Evolutionary conservation across 2,329 filamentous ascomycete genomes (phyloP), one percentile per base, ranked within the genome.

Genomic region (Escovopsis sp.): DNA sequence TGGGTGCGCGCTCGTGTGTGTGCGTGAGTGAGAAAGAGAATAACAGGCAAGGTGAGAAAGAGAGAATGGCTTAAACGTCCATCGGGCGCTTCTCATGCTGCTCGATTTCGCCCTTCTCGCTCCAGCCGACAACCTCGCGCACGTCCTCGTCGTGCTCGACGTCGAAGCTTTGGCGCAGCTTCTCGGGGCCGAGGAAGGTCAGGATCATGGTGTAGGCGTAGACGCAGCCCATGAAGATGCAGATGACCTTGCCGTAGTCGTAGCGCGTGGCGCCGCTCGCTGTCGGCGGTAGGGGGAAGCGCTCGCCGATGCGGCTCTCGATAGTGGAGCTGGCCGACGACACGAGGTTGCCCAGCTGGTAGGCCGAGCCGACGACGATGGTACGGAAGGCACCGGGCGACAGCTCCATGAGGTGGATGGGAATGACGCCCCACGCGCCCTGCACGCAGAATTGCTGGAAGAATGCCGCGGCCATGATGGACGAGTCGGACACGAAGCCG

Each of bases 221-320:
- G 1, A 93, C 85, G 51, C 81, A 86, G 1, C 72, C 87, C 82
- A 94, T 87, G 62, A 94, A 94, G 55, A 93, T 91, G 55, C 80
- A 85, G 49, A 94, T 89, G 9, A 93, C 85, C 51, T 80, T 80
- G 34, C 85, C 85, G 51, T 93, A 93, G 45, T 85, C 65, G 58
- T 81, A 85, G 3, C 81, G 67, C 38, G 62, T 59, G 30, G 62
- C 58, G 0, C 64, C 69, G 1, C 61, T 56, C 15, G 68, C 58
- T 1, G 70, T 72, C 0, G 73, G 64, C 0, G 77, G 68, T 3
- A 93, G 68, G 0, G 84, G 84, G 58, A 85, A 91, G 1, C 68
- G 65, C 60, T 87, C 80, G 33, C 83, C 83, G 33, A 87, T 77
- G 1, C 75, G 81, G 1, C 81, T 72, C 58, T 89, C 81, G 51